phyloP scores from a whole-genome alignment of 2,329 filamentous ascomycete species.

The Zasmidium cellare region DNA sequence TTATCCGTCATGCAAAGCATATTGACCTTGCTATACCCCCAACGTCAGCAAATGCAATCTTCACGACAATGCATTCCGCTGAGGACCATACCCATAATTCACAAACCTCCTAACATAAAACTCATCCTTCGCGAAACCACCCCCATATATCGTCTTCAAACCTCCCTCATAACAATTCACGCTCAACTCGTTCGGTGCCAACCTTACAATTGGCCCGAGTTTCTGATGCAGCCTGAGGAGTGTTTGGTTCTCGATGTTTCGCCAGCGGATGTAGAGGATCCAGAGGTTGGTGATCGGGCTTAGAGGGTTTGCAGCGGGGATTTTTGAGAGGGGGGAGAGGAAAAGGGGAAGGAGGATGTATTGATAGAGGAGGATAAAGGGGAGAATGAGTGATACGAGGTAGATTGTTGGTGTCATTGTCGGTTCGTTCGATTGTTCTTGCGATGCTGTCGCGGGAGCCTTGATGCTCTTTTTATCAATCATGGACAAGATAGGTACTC shows the following conservation, averaged over 20 bases:
- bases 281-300: background rate
- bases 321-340: background rate
- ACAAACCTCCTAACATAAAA: constrained; percentile 71
- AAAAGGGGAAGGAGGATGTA: background rate
- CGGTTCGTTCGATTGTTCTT: background rate
- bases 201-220: constrained; percentile 60
- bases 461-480: too few relatives aligned
- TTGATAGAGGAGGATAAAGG: background rate
- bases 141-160: constrained; percentile 64
- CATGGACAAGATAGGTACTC: too few relatives aligned
- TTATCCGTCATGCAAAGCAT: constrained; percentile 68
- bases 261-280: constrained; percentile 3
- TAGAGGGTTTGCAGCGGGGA: background rate
- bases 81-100: constrained; percentile 55
- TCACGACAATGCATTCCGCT: too few relatives aligned
- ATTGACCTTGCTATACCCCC: constrained; percentile 42
- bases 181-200: constrained; percentile 65
- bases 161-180: constrained; percentile 64
- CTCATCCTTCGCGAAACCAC: constrained; percentile 68
- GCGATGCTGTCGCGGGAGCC: too few relatives aligned
- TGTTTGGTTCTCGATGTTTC: constrained; percentile 1
- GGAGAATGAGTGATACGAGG: background rate
- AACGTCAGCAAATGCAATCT: background rate
- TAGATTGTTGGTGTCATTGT: background rate
- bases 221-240: constrained; percentile 43